phyloP scores from a whole-genome alignment of 345 rosid species.

The Zanthoxylum bungeanum region DNA sequence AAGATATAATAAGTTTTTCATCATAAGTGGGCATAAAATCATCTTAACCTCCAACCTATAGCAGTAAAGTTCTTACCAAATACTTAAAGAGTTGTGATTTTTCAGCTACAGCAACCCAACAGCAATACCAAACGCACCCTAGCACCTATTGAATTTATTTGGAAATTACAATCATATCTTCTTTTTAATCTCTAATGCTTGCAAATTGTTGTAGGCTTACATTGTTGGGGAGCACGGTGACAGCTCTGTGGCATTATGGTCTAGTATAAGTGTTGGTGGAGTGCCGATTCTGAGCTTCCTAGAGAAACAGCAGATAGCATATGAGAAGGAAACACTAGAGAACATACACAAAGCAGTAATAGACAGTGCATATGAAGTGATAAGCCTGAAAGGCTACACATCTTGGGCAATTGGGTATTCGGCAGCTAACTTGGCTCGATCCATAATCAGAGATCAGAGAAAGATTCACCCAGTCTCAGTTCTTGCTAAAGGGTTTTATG shows the following conservation, averaged over 20 bases:
- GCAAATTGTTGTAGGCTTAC: conserved; percentile 45
- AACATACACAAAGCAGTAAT: conserved; percentile 67
- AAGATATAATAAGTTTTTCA: too few relatives aligned
- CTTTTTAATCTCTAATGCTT: background rate
- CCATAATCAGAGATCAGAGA: conserved; percentile 80
- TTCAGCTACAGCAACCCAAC: too few relatives aligned
- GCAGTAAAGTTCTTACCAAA: too few relatives aligned
- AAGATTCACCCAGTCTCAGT: conserved; percentile 88
- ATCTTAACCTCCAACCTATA: too few relatives aligned
- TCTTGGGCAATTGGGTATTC: conserved; percentile 99
- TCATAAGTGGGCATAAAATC: too few relatives aligned
- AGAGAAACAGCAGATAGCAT: conserved; percentile 62
- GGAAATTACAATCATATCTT: too few relatives aligned
- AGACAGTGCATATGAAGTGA: conserved; percentile 78
- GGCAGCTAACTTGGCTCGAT: conserved; percentile 69
- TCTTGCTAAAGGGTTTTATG: conserved; percentile 80
- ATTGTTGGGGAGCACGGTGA: conserved; percentile 96
- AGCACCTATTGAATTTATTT: too few relatives aligned
- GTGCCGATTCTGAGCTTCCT: conserved; percentile 82
- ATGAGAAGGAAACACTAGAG: conserved; percentile 76
- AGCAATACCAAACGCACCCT: too few relatives aligned
- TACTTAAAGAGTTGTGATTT: too few relatives aligned
- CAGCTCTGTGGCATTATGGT: conserved; percentile 95
- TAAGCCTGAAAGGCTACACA: conserved; percentile 83
- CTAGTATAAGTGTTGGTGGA: conserved; percentile 89